These are phyloP conservation scores for Phaeosphaeriaceae sp. DNA, from an alignment of 2,329 filamentous ascomycete species.

Conservation along the genomic window DNA sequence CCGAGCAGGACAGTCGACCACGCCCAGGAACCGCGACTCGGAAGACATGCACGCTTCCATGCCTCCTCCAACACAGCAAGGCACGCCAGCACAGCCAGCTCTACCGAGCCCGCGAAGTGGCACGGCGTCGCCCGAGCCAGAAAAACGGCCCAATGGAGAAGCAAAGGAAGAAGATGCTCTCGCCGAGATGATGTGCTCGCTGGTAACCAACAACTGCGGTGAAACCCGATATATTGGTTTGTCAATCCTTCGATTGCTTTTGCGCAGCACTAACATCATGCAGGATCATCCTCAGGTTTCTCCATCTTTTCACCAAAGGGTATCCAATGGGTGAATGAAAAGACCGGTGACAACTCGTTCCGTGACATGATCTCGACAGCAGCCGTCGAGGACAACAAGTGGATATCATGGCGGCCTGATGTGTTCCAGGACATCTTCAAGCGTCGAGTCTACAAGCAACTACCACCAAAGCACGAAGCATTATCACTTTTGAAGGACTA, in stretches of 20 bases:
- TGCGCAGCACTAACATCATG: conserved; percentile 23
- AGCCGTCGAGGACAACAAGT: conserved; percentile 90
- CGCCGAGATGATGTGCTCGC: conserved; percentile 98
- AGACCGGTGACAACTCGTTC: conserved; percentile 94
- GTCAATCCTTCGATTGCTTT: conserved; percentile 22
- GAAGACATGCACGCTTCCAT: conserved; percentile 43
- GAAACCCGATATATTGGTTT: conserved; percentile 95
- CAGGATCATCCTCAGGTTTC: conserved; percentile 94
- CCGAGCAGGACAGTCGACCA: conserved; percentile 41
- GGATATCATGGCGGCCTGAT: conserved; percentile 98
- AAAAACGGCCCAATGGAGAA: conserved; percentile 50
- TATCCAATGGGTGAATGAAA: conserved; percentile 97
- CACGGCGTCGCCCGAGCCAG: conserved; percentile 58
- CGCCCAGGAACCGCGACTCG: conserved; percentile 25
- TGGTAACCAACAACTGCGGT: conserved; percentile 92
- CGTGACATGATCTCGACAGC: conserved; percentile 91
- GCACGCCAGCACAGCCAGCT: conserved; percentile 55
- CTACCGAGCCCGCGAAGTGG: conserved; percentile 59
- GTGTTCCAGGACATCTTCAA: conserved; percentile 93
- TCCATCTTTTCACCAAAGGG: conserved; percentile 99
- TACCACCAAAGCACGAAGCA: conserved; percentile 87
- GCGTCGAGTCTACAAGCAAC: conserved; percentile 79
- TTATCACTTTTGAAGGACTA: conserved; percentile 89
- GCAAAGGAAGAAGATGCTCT: conserved; percentile 78
- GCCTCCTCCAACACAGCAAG: conserved; percentile 38